Evolutionary conservation across 768 basidiomycete species (phyloP).

Genomic region (Mycena olivaceomarginata): DNA sequence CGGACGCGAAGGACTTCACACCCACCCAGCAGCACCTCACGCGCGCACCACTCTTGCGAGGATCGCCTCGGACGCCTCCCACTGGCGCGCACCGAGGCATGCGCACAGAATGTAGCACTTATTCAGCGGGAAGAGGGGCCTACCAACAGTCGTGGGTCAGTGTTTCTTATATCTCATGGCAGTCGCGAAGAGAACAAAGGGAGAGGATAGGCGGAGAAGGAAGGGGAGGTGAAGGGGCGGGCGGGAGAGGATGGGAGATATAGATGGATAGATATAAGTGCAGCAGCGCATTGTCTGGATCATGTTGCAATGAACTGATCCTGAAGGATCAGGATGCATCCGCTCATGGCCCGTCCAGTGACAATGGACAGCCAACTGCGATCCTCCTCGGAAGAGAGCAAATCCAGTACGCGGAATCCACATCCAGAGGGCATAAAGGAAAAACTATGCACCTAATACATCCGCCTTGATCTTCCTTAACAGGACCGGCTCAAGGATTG

Average conservation of each 20-base stretch:
- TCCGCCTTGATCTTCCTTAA: slow-evolving; percentile 94
- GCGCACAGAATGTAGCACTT: slow-evolving; percentile 97
- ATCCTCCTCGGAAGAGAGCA: background rate
- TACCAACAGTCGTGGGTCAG: background rate
- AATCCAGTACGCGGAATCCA: too few relatives aligned
- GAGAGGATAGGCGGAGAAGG: background rate
- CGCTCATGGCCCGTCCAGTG: too few relatives aligned
- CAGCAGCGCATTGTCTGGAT: too few relatives aligned
- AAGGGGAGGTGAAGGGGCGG: background rate
- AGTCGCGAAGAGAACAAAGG: too few relatives aligned
- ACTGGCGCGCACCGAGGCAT: slow-evolving; percentile 88
- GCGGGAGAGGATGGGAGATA: slow-evolving; percentile 2
- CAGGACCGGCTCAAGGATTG: slow-evolving; percentile 96
- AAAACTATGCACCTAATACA: slow-evolving; percentile 66
- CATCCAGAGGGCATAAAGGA: too few relatives aligned
- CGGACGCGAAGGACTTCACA: slow-evolving; percentile 54
- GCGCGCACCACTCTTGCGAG: slow-evolving; percentile 81
- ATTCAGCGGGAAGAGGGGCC: slow-evolving; percentile 85
- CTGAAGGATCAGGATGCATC: too few relatives aligned
- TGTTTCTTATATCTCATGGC: background rate
- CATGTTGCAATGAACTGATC: too few relatives aligned
- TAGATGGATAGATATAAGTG: too few relatives aligned
- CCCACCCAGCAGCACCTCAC: slow-evolving; percentile 66
- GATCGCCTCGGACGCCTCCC: slow-evolving; percentile 89
- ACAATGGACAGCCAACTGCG: too few relatives aligned